A percentile compares a stretch with the other conserved stretches of the same genome.
These are phyloP conservation scores for Arthrinium phaeospermum DNA, from an alignment of 2,329 filamentous ascomycete species.

Conservation along the genomic window DNA sequence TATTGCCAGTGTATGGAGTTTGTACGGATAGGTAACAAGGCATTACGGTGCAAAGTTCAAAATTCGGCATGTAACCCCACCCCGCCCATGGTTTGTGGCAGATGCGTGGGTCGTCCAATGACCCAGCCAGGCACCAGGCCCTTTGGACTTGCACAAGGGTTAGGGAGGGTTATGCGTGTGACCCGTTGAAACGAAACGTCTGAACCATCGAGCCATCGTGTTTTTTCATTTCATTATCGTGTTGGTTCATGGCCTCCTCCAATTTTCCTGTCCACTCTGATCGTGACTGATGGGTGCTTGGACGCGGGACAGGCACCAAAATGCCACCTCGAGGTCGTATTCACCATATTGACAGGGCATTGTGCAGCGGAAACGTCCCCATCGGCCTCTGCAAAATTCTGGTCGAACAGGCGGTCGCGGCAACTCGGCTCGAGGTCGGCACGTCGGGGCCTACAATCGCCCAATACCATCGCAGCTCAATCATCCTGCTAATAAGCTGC, in stretches of 20 bases:
- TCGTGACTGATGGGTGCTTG: neutral
- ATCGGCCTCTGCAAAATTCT: neutral
- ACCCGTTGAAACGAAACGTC: constrained; percentile 18
- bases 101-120: constrained; percentile 8
- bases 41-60: constrained; percentile 13
- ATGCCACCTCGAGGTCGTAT: constrained; percentile 5
- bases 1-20: neutral
- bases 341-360: neutral
- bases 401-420: constrained; percentile 8
- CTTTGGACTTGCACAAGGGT: constrained; percentile 14
- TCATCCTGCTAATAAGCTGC: neutral
- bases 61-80: constrained; percentile 1
- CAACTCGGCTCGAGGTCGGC: neutral
- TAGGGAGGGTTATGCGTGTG: neutral
- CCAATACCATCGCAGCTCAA: neutral
- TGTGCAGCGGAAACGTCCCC: neutral
- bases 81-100: neutral
- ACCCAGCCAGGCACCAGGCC: neutral
- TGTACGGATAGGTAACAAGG: neutral
- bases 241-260: neutral
- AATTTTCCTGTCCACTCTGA: constrained; percentile 8
- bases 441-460: neutral
- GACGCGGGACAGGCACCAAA: neutral
- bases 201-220: neutral
- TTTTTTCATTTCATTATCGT: neutral